Evolutionary conservation across 768 basidiomycete species (phyloP).

Genomic region (Gyrodon lividus): DNA sequence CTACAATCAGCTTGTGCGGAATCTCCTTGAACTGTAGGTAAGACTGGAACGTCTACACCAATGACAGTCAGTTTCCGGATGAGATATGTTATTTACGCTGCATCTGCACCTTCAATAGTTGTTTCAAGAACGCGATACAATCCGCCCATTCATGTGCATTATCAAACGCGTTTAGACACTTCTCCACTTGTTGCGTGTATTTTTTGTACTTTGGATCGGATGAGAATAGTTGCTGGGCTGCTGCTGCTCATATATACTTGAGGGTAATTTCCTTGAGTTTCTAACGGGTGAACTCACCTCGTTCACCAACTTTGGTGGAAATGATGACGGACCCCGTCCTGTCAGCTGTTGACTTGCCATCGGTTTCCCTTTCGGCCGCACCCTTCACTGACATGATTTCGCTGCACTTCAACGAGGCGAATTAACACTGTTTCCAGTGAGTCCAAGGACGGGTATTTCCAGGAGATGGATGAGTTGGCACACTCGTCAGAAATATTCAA

Average conservation of each 20-base stretch:
- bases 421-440: slow-evolving; percentile 12
- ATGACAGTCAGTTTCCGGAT: not conserved
- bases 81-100: not conserved
- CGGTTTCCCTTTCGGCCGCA: slow-evolving; percentile 15
- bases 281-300: slow-evolving; percentile 26
- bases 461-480: not conserved
- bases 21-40: slow-evolving; percentile 96
- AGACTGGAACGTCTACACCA: slow-evolving; percentile 81
- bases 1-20: slow-evolving; percentile 88
- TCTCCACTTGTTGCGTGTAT: slow-evolving; percentile 89
- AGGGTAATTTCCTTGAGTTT: not conserved
- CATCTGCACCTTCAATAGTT: slow-evolving; percentile 74
- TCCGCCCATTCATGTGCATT: slow-evolving; percentile 99
- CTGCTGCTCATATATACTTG: slow-evolving; percentile 33
- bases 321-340: slow-evolving; percentile 7
- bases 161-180: slow-evolving; percentile 89
- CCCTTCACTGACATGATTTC: slow-evolving; percentile 19
- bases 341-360: slow-evolving; percentile 13
- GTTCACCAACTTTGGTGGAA: slow-evolving; percentile 26
- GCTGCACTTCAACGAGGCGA: slow-evolving; percentile 12
- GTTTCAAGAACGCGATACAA: slow-evolving; percentile 95
- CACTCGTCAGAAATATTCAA: not conserved
- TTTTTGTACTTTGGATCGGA: slow-evolving; percentile 94
- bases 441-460: not conserved
- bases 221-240: slow-evolving; percentile 54